Evolutionary conservation across 2,329 filamentous ascomycete genomes (phyloP), one percentile per base, ranked within the genome.

Genomic region (Claviceps digitariae): DNA sequence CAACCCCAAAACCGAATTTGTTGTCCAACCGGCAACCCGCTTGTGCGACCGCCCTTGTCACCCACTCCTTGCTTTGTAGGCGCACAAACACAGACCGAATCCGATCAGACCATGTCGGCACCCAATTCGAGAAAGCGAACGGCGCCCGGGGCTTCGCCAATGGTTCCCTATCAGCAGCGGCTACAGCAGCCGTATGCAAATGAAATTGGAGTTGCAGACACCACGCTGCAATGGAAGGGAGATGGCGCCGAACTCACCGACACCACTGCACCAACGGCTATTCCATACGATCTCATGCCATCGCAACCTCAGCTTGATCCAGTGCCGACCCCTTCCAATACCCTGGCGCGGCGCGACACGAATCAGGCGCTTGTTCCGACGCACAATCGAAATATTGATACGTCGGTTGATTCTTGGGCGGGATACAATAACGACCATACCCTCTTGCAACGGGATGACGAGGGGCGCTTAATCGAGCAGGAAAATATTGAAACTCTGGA

Each of bases 401-500:
- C 66, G 34, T 59, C 62, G 6, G 58, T 68, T 52, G 74, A 77
- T 36, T 56, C 64, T 1, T 74, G 72, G 72, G 57, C 62, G 17
- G 62, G 62, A 20, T 75, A 74, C 56, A 63, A 74, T 8, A 74
- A 77, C 27, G 67, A 69, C 15, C 60, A 61, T 41, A 60, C 63
- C 29, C 59, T 75, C 13, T 61, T 75, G 29, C 63, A 67, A 20
- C 69, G 68, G 51, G 64, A 65, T 44, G 46, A 64, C 0, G 66
- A 66, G 46, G 69, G 69, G 48, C 61, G 60, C 44, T 23, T 59
- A 27, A 58, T 58, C 17, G 79, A 83, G 65, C 74, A 81, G 62
- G 84, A 94, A 59, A 88, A 83, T 59, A 77, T 94, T 55, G 86
- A 90, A 57, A 76, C 86, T 52, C 71, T 96, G 56, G 89, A 95